Conservation (phyloP, 495 filamentous ascomycete genomes). For the Immersiella caudata region DNA sequence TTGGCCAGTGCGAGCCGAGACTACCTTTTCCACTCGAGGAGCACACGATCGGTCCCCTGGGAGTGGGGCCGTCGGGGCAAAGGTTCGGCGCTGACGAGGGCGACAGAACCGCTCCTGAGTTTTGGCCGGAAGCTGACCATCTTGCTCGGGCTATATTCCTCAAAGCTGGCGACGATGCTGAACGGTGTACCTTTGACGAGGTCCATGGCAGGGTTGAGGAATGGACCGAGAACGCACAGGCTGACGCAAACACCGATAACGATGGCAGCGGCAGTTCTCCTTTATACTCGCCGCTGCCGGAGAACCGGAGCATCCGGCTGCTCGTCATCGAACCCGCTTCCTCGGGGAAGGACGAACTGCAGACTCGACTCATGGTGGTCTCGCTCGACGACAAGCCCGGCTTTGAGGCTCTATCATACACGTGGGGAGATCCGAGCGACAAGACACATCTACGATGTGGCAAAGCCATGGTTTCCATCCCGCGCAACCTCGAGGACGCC, state of each 20-base stretch:
- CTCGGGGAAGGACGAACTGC: no score
- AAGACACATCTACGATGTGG: conserved; percentile 17
- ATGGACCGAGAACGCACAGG: not conserved
- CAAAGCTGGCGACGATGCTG: conserved; percentile 19
- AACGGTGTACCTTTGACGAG: conserved; percentile 19
- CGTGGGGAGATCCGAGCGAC: conserved; percentile 26
- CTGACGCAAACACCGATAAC: not conserved
- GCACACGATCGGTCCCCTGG: conserved; percentile 10
- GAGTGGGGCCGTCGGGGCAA: conserved; percentile 5
- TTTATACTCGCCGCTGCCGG: conserved; percentile 19
- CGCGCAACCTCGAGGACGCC: no score
- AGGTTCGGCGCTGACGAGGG: not conserved
- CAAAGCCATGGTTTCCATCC: conserved; percentile 1
- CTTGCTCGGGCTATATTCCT: conserved; percentile 21
- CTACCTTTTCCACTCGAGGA: not conserved
- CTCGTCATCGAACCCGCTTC: conserved; percentile 19
- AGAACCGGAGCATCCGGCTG: conserved; percentile 17
- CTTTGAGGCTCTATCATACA: conserved; percentile 29
- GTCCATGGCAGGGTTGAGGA: conserved; percentile 6
- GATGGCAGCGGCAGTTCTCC: not conserved
- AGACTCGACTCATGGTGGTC: not conserved
- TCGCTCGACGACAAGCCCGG: conserved; percentile 18
- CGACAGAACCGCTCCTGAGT: conserved; percentile 6
- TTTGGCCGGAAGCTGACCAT: conserved; percentile 19
- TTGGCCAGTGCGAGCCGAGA: no score